Conservation (phyloP, 2,329 filamentous ascomycete species). For the Colletotrichum spinosum region DNA sequence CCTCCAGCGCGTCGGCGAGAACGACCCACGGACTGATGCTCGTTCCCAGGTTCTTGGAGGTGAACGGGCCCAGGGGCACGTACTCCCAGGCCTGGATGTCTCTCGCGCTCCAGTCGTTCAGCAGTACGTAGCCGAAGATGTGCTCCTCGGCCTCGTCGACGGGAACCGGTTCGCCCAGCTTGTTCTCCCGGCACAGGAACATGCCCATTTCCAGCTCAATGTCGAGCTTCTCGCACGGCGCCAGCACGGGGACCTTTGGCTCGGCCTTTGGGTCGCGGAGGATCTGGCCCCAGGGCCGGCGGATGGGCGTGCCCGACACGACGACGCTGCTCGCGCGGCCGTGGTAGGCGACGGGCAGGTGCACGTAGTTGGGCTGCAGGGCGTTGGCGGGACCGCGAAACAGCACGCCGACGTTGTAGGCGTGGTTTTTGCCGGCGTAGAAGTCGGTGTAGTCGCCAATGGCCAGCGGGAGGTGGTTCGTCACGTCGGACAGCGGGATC, state of each 20-base stretch:
- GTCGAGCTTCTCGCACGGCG: slow-evolving; percentile 73
- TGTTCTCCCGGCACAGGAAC: slow-evolving; percentile 76
- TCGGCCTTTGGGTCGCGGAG: slow-evolving; percentile 58
- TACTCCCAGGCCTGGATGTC: slow-evolving; percentile 74
- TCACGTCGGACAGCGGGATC: slow-evolving; percentile 57
- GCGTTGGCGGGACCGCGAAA: slow-evolving; percentile 81
- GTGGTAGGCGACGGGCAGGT: slow-evolving; percentile 85
- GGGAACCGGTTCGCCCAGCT: slow-evolving; percentile 73
- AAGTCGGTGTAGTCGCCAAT: slow-evolving; percentile 91
- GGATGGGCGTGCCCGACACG: slow-evolving; percentile 78
- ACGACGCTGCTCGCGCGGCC: slow-evolving; percentile 82
- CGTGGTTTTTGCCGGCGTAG: slow-evolving; percentile 84
- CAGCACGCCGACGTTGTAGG: slow-evolving; percentile 75
- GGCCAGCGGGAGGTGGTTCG: slow-evolving; percentile 77
- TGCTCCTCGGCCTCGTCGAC: slow-evolving; percentile 76
- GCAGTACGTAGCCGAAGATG: slow-evolving; percentile 76
- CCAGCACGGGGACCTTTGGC: slow-evolving; percentile 68
- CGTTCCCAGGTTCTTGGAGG: slow-evolving; percentile 71
- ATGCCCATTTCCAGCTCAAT: slow-evolving; percentile 84
- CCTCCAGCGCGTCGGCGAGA: slow-evolving; percentile 66
- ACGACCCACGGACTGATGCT: slow-evolving; percentile 73
- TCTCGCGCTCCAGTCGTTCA: slow-evolving; percentile 74
- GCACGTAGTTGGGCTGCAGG: slow-evolving; percentile 83
- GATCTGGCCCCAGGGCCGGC: slow-evolving; percentile 80
- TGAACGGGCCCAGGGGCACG: slow-evolving; percentile 71